Evolutionary conservation across 2,329 filamentous ascomycete species (phyloP).

Genomic region (Pyrenophora tritici-repentis): DNA sequence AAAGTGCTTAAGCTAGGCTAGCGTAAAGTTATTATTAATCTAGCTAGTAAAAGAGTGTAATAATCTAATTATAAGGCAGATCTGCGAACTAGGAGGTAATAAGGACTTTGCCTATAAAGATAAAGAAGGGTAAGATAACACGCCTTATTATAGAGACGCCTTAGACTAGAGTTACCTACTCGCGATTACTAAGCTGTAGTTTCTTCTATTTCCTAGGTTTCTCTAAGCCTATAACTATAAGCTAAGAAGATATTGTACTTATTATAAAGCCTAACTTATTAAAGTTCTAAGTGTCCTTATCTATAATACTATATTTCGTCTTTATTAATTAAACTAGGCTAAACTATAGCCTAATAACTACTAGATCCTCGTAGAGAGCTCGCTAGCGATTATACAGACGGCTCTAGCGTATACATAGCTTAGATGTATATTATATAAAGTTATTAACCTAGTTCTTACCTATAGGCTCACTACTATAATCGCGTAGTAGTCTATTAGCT

Average conservation of each 20-base stretch:
- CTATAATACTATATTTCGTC: not conserved
- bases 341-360: not conserved
- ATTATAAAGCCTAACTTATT: not conserved
- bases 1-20: constrained; percentile 44
- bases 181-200: not conserved
- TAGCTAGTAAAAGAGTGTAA: constrained; percentile 35
- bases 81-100: constrained; percentile 5
- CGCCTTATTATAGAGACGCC: not conserved
- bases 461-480: no score
- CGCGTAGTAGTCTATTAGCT: no score
- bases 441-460: no score
- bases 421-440: no score
- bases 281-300: not conserved
- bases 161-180: not conserved
- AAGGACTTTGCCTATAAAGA: constrained; percentile 1
- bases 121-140: constrained; percentile 2
- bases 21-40: constrained; percentile 40
- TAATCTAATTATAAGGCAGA: constrained; percentile 19
- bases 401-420: no score
- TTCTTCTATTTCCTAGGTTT: no score
- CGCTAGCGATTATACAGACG: no score
- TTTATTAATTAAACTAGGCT: not conserved
- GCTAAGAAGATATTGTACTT: not conserved
- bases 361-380: not conserved
- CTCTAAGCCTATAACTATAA: no score